Evolutionary conservation across 1,139 yeast genomes (phyloP).

Genomic region (Suhomyces maxii): DNA sequence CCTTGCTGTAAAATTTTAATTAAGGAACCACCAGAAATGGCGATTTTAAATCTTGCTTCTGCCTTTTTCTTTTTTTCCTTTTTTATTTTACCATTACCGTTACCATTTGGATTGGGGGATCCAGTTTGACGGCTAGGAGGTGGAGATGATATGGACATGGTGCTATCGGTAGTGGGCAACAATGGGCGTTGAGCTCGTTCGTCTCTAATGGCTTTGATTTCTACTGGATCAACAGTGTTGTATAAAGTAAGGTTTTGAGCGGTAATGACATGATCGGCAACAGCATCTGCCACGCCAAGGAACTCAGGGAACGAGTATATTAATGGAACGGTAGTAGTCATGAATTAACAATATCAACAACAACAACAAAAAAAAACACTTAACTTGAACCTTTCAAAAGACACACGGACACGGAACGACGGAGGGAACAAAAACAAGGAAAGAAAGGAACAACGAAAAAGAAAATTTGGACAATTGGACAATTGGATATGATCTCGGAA

Average conservation of each 20-base stretch:
- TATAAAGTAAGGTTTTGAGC: constrained; percentile 74
- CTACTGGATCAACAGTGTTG: constrained; percentile 43
- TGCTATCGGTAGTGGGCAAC: constrained; percentile 16
- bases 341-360: constrained; percentile 20
- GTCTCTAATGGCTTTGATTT: constrained; percentile 31
- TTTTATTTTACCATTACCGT: constrained; percentile 14
- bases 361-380: too few species aligned
- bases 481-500: constrained; percentile 2
- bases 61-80: constrained; percentile 46
- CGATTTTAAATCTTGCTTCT: constrained; percentile 78
- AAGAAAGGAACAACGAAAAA: too few species aligned
- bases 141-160: constrained; percentile 9
- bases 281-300: constrained; percentile 90
- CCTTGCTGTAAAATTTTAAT: constrained; percentile 87
- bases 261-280: constrained; percentile 81
- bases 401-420: background rate
- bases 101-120: constrained; percentile 5
- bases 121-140: constrained; percentile 3
- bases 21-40: constrained; percentile 90
- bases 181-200: constrained; percentile 22
- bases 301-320: constrained; percentile 89
- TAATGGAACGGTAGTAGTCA: constrained; percentile 93
- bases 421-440: background rate
- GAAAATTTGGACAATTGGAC: too few species aligned
- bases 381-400: background rate